Evolutionary conservation across 148 eudicot species (phyloP), one percentile per base, ranked within the genome.

Genomic region (Nyssa sinensis): DNA sequence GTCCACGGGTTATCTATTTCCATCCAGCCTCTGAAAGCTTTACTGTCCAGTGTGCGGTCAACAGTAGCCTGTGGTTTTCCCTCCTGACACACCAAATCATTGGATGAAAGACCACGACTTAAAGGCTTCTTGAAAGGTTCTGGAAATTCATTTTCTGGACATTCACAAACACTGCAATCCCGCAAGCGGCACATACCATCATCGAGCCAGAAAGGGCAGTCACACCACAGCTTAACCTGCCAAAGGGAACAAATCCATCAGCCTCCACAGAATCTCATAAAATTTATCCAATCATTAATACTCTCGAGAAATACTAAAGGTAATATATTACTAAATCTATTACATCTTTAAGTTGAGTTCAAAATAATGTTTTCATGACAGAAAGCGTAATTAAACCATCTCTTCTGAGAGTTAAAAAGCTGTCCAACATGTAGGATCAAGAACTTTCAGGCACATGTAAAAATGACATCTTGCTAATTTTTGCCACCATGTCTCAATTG

Each of bases 1-100:
- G 98, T 93, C 98, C 98, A 93, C 1, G 94, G 96, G 85, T 93
- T 93, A 80, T 93, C 96, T 17, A 86, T 86, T 80, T 79, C 92
- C 8, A 64, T 69, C 96, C 98, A 93, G 61, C 93, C 96, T 78
- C 77, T 81, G 79, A 93, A 93, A 62, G 86, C 89, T 77, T 83
- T 83, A 64, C 69, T 74, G 69, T 93, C 98, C 70, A 91, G 72
- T 9, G 94, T 93, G 57, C 98, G 94, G 62, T 93, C 98, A 77
- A 93, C 98, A 65, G 81, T 82, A 64, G 91, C 89, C 70, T 91
- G 77, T 44, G 98, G 94, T 24, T 93, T 93, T 72, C 91, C 98
- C 81, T 91, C 96, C 85, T 91, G 98, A 80, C 98, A 93, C 78
- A 87, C 79, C 71, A 88, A 69, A 84, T 89, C 82, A 78, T 88